Conservation (phyloP, 176 grass and related monocot species). For the Triticum turgidum region DNA sequence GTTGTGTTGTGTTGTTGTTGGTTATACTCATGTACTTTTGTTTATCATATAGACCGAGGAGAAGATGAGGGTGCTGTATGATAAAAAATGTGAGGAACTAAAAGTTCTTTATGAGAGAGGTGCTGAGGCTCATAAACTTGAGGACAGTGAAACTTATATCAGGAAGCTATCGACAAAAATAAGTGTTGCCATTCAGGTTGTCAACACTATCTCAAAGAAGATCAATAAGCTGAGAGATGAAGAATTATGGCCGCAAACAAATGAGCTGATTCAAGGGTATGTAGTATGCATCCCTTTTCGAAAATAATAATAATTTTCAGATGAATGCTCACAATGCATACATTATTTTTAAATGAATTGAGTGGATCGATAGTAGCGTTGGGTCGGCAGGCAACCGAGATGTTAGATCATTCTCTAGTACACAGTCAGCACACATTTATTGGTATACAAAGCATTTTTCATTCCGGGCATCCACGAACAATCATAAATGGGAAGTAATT, state of each 20-base stretch:
- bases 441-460: background rate
- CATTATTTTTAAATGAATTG: background rate
- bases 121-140: conserved; percentile 48
- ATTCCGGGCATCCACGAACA: background rate
- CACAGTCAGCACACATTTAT: background rate
- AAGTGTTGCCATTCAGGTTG: conserved; percentile 46
- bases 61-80: conserved; percentile 49
- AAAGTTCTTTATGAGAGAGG: conserved; percentile 29
- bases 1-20: background rate
- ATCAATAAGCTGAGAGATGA: conserved; percentile 70
- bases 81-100: conserved; percentile 32
- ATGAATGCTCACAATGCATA: background rate
- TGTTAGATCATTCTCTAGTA: background rate
- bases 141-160: conserved; percentile 34
- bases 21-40: conserved; percentile 17
- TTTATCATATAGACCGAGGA: conserved; percentile 51
- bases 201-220: conserved; percentile 52
- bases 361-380: background rate
- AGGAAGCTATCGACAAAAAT: conserved; percentile 57
- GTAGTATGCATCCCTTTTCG: conserved; percentile 19
- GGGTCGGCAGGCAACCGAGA: background rate
- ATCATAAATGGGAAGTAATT: background rate
- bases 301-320: background rate
- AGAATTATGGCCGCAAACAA: conserved; percentile 63
- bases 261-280: conserved; percentile 62